phyloP scores from a whole-genome alignment of 495 filamentous ascomycete genomes.

The Neurospora sp. region DNA sequence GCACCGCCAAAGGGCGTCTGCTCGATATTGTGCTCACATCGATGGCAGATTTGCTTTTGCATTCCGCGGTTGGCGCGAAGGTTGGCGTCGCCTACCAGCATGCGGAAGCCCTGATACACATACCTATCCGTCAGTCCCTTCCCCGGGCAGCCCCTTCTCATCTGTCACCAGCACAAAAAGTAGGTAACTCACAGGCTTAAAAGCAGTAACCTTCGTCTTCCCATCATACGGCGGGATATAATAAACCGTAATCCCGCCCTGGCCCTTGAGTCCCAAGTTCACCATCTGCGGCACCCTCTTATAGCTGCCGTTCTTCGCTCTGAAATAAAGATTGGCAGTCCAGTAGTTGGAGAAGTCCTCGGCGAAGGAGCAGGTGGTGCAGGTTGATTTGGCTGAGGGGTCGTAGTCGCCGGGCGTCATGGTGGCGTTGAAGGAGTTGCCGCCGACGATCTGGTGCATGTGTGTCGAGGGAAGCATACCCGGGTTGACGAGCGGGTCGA shows the following conservation, averaged over 20 bases:
- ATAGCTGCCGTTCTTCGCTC: slow-evolving; percentile 34
- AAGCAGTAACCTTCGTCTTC: slow-evolving; percentile 35
- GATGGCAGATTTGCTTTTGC: slow-evolving; percentile 36
- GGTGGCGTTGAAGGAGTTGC: slow-evolving; percentile 32
- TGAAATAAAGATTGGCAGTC: slow-evolving; percentile 36
- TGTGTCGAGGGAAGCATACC: slow-evolving; percentile 27
- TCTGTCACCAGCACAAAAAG: too few relatives aligned
- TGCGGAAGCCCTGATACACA: slow-evolving; percentile 33
- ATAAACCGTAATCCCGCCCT: slow-evolving; percentile 37
- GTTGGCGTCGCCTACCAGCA: slow-evolving; percentile 30
- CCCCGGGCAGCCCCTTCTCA: not conserved
- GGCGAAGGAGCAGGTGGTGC: slow-evolving; percentile 30
- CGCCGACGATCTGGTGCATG: slow-evolving; percentile 34
- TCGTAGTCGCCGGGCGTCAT: slow-evolving; percentile 27
- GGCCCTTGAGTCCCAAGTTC: slow-evolving; percentile 31
- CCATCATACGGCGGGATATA: slow-evolving; percentile 40
- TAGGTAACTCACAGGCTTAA: slow-evolving; percentile 19
- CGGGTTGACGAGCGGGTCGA: slow-evolving; percentile 35
- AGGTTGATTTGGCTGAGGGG: slow-evolving; percentile 24
- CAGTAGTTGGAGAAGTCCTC: slow-evolving; percentile 39
- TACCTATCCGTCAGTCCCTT: not conserved
- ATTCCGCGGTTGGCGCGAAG: slow-evolving; percentile 21
- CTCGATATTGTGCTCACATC: slow-evolving; percentile 35
- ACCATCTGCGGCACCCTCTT: slow-evolving; percentile 38
- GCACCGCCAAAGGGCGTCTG: slow-evolving; percentile 41